phyloP scores from a whole-genome alignment of 345 rosid genomes.

The Eutrema yunnanense region DNA sequence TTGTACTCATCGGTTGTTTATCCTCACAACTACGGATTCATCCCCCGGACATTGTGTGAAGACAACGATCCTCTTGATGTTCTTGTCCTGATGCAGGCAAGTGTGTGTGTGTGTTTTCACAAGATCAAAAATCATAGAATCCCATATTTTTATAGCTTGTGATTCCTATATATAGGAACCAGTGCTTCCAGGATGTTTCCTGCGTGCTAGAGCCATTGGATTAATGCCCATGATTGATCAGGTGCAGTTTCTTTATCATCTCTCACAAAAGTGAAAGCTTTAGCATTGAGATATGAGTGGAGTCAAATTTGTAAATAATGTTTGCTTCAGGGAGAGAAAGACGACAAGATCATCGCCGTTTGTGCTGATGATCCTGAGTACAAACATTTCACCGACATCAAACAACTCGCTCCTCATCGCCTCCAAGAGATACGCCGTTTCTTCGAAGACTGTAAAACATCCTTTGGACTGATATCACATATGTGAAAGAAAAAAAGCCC shows the following conservation, averaged over 20 bases:
- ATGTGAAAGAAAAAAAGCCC: not conserved
- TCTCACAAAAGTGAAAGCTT: not conserved
- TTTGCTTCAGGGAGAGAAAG: constrained; percentile 74
- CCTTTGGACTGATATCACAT: not conserved
- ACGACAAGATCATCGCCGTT: constrained; percentile 95
- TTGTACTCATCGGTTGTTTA: constrained; percentile 95
- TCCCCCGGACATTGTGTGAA: constrained; percentile 89
- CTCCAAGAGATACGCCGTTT: constrained; percentile 88
- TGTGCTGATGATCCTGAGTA: constrained; percentile 99
- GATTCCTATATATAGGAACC: constrained; percentile 59
- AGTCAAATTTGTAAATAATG: not conserved
- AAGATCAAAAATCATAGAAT: not conserved
- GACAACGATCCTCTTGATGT: constrained; percentile 97
- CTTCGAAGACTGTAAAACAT: constrained; percentile 90
- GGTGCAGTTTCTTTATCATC: constrained; percentile 29
- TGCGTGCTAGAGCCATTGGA: constrained; percentile 94
- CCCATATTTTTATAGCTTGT: not conserved
- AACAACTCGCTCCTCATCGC: constrained; percentile 93
- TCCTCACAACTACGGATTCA: constrained; percentile 98
- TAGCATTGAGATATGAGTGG: not conserved
- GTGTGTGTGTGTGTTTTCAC: not conserved
- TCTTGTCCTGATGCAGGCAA: constrained; percentile 90
- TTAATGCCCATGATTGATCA: constrained; percentile 99
- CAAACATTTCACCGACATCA: constrained; percentile 79
- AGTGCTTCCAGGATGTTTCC: constrained; percentile 91